Percentiles rank a stretch among this genome's conserved stretches.
phyloP scores from a whole-genome alignment of 2,329 filamentous ascomycete species.

The Cordyceps fumosorosea region DNA sequence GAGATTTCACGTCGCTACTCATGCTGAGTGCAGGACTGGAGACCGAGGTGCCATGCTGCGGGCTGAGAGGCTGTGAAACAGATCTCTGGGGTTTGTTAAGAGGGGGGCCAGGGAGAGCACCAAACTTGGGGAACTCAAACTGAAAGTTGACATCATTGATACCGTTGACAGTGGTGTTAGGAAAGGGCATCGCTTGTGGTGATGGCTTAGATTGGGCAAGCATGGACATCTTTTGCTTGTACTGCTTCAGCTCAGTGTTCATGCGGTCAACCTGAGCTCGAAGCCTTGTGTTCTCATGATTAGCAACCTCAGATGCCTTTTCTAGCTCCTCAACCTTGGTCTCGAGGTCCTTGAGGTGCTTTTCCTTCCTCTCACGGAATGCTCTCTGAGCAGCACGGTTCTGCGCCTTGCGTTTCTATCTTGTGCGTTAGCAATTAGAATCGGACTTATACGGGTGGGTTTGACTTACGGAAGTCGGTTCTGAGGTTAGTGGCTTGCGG shows the following conservation, averaged over 20 bases:
- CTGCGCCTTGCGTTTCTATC: conserved; percentile 88
- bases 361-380: conserved; percentile 92
- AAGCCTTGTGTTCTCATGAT: conserved; percentile 77
- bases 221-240: conserved; percentile 76
- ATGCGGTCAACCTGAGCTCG: conserved; percentile 85
- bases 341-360: conserved; percentile 79
- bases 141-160: conserved; percentile 75
- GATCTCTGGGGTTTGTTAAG: conserved; percentile 22
- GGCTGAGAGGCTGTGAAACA: conserved; percentile 27
- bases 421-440: conserved; percentile 13
- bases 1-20: conserved; percentile 20
- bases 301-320: conserved; percentile 75
- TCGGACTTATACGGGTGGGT: background rate
- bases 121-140: conserved; percentile 95
- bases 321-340: conserved; percentile 69
- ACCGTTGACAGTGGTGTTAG: conserved; percentile 49
- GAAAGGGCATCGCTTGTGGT: conserved; percentile 32
- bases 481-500: conserved; percentile 88
- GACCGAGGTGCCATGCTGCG: conserved; percentile 18
- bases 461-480: conserved; percentile 83
- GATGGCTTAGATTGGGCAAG: conserved; percentile 32
- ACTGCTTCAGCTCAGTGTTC: conserved; percentile 78
- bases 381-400: conserved; percentile 89
- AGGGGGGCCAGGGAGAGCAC: conserved; percentile 54
- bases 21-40: conserved; percentile 26